phyloP scores from a whole-genome alignment of 2,329 filamentous ascomycete genomes.

The Emmonsiellopsis sp. region DNA sequence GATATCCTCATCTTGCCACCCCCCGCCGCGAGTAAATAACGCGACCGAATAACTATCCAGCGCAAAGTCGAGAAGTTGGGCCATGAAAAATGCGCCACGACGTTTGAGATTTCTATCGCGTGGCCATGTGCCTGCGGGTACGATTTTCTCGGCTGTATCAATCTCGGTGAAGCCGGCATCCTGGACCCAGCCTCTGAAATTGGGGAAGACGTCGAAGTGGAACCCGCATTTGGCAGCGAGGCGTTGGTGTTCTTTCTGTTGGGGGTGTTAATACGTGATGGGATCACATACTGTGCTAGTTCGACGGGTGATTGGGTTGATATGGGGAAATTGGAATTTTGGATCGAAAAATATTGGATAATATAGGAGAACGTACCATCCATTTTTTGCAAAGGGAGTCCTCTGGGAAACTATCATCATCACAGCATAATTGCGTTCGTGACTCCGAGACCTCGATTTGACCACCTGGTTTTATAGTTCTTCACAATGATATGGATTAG shows the following conservation, averaged over 20 bases:
- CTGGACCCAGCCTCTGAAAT: slow-evolving; percentile 1
- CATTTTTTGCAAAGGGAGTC: slow-evolving; percentile 6
- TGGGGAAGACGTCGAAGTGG: slow-evolving; percentile 10
- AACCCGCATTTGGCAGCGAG: slow-evolving; percentile 4
- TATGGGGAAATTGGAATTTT: background rate
- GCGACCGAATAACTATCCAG: slow-evolving; percentile 20
- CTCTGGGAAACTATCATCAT: slow-evolving; percentile 9
- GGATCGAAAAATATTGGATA: no score
- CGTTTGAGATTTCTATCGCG: slow-evolving; percentile 11
- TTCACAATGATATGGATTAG: slow-evolving; percentile 6
- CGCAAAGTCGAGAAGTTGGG: slow-evolving; percentile 16
- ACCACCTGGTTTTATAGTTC: slow-evolving; percentile 14
- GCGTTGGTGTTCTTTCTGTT: slow-evolving; percentile 8
- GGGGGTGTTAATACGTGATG: background rate
- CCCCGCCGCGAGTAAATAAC: slow-evolving; percentile 18
- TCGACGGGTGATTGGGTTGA: no score
- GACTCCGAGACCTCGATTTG: slow-evolving; percentile 19
- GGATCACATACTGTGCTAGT: no score
- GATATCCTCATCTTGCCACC: slow-evolving; percentile 16
- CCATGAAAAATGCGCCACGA: slow-evolving; percentile 16
- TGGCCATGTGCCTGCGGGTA: slow-evolving; percentile 13
- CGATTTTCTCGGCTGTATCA: slow-evolving; percentile 7
- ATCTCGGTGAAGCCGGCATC: slow-evolving; percentile 9
- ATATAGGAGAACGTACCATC: slow-evolving; percentile 4
- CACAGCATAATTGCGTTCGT: slow-evolving; percentile 9